Evolutionary conservation across 352 stramenopile species (phyloP).

Genomic region (Pythium insidiosum): DNA sequence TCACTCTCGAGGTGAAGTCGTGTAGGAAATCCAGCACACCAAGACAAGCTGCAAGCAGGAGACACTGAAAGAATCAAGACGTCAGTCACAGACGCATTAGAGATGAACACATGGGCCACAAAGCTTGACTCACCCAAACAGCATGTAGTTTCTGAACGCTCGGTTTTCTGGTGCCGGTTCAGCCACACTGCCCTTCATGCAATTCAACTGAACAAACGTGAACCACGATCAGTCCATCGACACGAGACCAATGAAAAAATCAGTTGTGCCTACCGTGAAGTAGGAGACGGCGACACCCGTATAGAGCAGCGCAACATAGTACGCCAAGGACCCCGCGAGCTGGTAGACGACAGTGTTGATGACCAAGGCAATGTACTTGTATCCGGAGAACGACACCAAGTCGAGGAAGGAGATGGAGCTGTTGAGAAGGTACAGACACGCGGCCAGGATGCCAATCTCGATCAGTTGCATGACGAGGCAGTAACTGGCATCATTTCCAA

Average conservation of each 20-base stretch:
- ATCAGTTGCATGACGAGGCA: constrained; percentile 87
- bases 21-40: constrained; percentile 84
- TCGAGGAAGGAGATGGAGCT: constrained; percentile 93
- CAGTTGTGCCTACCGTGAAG: constrained; percentile 83
- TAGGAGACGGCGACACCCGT: constrained; percentile 89
- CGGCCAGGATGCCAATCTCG: constrained; percentile 90
- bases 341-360: constrained; percentile 91
- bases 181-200: constrained; percentile 79
- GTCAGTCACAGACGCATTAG: neutral
- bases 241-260: neutral
- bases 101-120: neutral
- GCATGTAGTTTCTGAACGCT: constrained; percentile 79
- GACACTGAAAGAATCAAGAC: constrained; percentile 25
- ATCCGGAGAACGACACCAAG: constrained; percentile 95
- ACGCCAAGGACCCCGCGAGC: constrained; percentile 73
- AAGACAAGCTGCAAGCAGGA: constrained; percentile 78
- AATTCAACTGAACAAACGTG: constrained; percentile 87
- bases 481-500: constrained; percentile 90
- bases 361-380: constrained; percentile 98
- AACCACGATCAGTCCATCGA: too few relatives aligned
- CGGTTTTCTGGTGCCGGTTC: constrained; percentile 68
- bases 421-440: constrained; percentile 93
- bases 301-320: constrained; percentile 92
- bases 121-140: constrained; percentile 53
- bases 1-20: constrained; percentile 55